Base-by-base conservation (phyloP, 2,329 filamentous ascomycete genomes). In the Cladosporium sp. region DNA sequence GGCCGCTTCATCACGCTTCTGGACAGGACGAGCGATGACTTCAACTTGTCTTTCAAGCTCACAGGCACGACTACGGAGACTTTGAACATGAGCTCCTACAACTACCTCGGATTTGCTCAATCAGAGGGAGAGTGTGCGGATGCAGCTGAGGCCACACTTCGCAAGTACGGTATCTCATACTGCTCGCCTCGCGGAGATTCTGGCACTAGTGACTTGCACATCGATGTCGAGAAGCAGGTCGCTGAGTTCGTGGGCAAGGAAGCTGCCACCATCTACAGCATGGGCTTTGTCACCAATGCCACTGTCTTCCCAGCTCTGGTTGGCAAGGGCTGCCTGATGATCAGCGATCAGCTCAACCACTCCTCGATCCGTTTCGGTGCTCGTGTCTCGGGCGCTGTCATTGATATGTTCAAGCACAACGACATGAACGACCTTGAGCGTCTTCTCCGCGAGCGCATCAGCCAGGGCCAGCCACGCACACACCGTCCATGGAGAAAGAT, bases 401-500 rank as follows among this genome's bases (percentile, higher is more conserved):
- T 99, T 69, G 86, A 88, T 65, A 95, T 93, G 70, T 99, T 97
- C 83, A 95, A 92, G 80, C 94, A 99, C 81, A 99, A 99, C 73
- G 90, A 97, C 74, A 95, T 97, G 88, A 78, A 76, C 28, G 88
- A 95, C 67, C 82, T 99, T 17, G 94, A 99, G 77, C 84, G 84
- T 60, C 86, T 89, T 67, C 84, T 99, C 6, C 88, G 94, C 42
- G 92, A 97, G 72, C 89, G 87, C 65, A 97, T 99, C 71, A 92
- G 93, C 14, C 93, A 97, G 76, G 94, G 94, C 45, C 94, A 99
- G 73, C 94, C 94, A 55, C 89, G 94, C 65, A 99, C 93, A n/a
- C 94, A 99, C 75, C 89, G 94, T 30, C 94, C 94, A 1, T 99
- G 94, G 94, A 97, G 96, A 82, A 99, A 97, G 85, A 97, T 99